These are phyloP conservation scores for Drosera capensis DNA, from an alignment of 148 eudicot genomes.

Conservation along the genomic window DNA sequence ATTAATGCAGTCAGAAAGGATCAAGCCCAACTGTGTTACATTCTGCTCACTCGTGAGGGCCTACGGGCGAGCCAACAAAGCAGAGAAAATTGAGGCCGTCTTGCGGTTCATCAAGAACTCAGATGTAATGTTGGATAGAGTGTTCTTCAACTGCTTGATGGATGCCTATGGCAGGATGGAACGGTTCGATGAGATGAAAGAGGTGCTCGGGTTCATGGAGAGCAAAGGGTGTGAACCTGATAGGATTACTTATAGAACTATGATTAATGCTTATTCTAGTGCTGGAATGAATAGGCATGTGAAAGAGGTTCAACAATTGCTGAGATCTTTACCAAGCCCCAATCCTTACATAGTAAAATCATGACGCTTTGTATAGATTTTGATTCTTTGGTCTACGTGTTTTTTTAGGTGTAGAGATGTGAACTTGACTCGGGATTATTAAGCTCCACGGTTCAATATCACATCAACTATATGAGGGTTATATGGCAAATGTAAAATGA, in stretches of 20 bases:
- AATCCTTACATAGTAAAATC: background rate
- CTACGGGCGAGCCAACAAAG: conserved; percentile 54
- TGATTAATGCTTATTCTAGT: conserved; percentile 61
- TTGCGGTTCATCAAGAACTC: conserved; percentile 52
- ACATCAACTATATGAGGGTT: too few species aligned
- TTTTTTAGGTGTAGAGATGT: too few species aligned
- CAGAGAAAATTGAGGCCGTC: conserved; percentile 45
- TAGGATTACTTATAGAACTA: conserved; percentile 54
- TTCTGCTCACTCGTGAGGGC: conserved; percentile 82
- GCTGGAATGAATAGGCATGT: conserved; percentile 50
- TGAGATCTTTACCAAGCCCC: conserved; percentile 14
- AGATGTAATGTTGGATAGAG: conserved; percentile 52
- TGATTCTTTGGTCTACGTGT: too few species aligned
- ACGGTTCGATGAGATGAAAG: conserved; percentile 69
- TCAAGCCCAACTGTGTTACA: conserved; percentile 72
- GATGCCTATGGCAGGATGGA: conserved; percentile 88
- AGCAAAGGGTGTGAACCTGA: conserved; percentile 58
- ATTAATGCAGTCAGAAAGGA: conserved; percentile 64
- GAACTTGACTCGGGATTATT: too few species aligned
- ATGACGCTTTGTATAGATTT: too few species aligned
- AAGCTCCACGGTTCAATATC: too few species aligned
- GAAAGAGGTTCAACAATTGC: conserved; percentile 32
- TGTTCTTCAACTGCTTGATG: conserved; percentile 69
- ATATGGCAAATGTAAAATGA: too few species aligned
- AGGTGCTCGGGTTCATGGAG: conserved; percentile 59